Base-by-base conservation (phyloP, 257 asterid species). In the Ilex asprella region DNA sequence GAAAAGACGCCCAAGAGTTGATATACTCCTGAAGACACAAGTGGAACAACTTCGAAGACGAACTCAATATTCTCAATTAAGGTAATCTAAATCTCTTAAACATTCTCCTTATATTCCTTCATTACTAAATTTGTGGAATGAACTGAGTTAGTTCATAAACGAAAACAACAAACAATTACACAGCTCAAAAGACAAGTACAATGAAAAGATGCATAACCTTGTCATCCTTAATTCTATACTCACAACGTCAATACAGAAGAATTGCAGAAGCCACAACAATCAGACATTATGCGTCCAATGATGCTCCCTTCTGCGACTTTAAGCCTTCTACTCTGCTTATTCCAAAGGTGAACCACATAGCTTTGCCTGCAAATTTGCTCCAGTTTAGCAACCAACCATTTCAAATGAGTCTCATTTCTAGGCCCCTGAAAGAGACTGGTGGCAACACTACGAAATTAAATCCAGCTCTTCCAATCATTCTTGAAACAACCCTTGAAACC, bases 331-430 rank as follows among this genome's bases (percentile, higher is more conserved):
- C 97, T 92, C 78, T 85, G 89, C 82, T 87, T 89, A 67, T 92
- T 92, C 99, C 99, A 92, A 0, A 92, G 79, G 74, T 89, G 99
- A 59, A 87, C 79, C 0, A 81, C 83, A 35, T 67, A 89, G 16
- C 99, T 85, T 55, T 49, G 55, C 64, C 74, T 76, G 6, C 64
- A 76, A 44, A 92, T 89, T 62, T 84, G 84, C 75, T 56, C 63
- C 30, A 89, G 79, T 62, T 86, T 86, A 2, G 75, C 81, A 4
- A 67, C 7, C 76, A 86, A n/a, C 98, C 98, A 86, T 56, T 81
- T 84, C 0, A 79, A 70, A 56, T 81, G 92, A 41, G 75, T 69
- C 61, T 63, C 70, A 29, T 78, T 75, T 67, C 55, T 63, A 2
- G 94, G 94, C 59, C 94, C 89, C 21, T 69, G 70, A 46, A 89